Base-by-base conservation (phyloP, 306 rosid genomes). In the Potentilla sterilis region DNA sequence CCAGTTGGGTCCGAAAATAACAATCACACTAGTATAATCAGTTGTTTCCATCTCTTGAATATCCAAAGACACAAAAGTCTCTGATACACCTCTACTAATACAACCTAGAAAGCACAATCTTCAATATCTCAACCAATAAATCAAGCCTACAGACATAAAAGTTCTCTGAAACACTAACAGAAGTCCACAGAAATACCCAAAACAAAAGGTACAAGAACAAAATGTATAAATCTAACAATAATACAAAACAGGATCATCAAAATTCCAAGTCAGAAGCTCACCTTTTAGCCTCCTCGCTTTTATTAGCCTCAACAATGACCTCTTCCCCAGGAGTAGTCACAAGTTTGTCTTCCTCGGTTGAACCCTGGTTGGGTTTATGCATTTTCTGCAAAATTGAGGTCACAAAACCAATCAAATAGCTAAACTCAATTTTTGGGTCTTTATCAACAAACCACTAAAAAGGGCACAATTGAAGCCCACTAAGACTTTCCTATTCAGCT, bases 301-400 rank as follows among this genome's bases (percentile, higher is more conserved):
- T 41, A 11, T 57, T 64, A 15, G 80, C 76, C 64, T 1, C 67
- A 51, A 28, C 74, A 64, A 82, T 66, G 49, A 4, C 66, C 54
- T 68, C 49, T 80, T 78, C 84, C 43, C 22, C 77, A 4, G 74
- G 15, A 62, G 81, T 54, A 9, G 73, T 75, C 19, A 9, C 54
- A 42, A 65, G 75, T 37, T 18, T 66, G 49, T 78, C 87, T 32
- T 74, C 42, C 41, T 83, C 78, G 12, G 73, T 51, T 11, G 86
- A 63, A 68, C 13, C 52, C 69, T 66, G 69, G n/a, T 46, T 37
- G 10, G 42, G 70, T 74, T 81, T 44, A 62, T 91, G 93, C 92
- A 93, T 89, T 71, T 67, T 84, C 98, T 93, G 79, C 42, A n/a
- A n/a, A n/a, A n/a, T n/a, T n/a, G n/a, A 21, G 32, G 37, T 2